Evolutionary conservation across 2,329 filamentous ascomycete genomes (phyloP), one percentile per base, ranked within the genome.

Genomic region (Epichloe aotearoae): DNA sequence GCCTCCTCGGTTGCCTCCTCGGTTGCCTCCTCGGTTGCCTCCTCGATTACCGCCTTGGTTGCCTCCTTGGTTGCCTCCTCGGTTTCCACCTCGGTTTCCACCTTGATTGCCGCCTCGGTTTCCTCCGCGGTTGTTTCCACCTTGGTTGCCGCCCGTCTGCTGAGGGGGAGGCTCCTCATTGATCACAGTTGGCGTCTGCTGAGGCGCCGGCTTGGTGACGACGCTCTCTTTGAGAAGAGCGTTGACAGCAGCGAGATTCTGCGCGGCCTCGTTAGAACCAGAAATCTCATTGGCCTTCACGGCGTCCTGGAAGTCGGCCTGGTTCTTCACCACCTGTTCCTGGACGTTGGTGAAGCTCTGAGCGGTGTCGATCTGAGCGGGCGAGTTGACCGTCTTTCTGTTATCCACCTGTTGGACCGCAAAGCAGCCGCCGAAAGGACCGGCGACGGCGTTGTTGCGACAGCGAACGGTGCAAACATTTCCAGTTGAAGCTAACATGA

Each of bases 401-500:
- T 58, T 54, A 20, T 79, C 77, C 33, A 66, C 64, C 58, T 82
- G 79, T 61, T 79, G 73, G 17, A 80, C 70, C 2, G 76, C 66
- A 60, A 81, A 74, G 63, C 78, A 82, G 47, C 77, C 73, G 39
- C 75, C 74, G 50, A 81, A 81, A 12, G 76, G 76, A 4, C 76
- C 76, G 10, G 75, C 75, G 3, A 73, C 63, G 4, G 76, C 75
- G 51, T 73, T 76, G 66, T 82, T 82, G 19, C 76, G 70, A 68
- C 78, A 81, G 37, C 78, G 73, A 19, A 81, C 69, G 1, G 77
- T 80, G 68, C 76, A 79, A 39, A 80, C 59, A 50, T 79, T 74
- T 42, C 80, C 79, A 2, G 76, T 77, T 0, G 77, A 77, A 7
- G 66, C 73, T 73, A 30, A 39, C 6, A 17, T 23, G 11, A 11